phyloP scores from a whole-genome alignment of 106 monocot genomes.

The Acanthochlamys bracteata region DNA sequence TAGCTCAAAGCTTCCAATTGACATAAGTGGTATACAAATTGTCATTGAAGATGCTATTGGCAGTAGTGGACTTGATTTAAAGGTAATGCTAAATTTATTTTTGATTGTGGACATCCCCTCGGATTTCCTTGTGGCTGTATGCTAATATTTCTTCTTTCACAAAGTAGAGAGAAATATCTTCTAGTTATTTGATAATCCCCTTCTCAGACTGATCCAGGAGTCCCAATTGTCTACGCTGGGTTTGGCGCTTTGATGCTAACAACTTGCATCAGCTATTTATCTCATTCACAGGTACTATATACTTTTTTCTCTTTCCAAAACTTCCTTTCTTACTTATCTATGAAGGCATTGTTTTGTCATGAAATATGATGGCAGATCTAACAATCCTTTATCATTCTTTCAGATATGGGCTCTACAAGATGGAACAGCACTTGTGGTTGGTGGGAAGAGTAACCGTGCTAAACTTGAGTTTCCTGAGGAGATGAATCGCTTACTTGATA shows the following conservation, averaged over 20 bases:
- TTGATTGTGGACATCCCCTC: too few relatives aligned
- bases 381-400: background rate
- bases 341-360: too few relatives aligned
- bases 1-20: constrained; percentile 82
- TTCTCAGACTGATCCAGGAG: constrained; percentile 79
- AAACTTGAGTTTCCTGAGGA: constrained; percentile 90
- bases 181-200: background rate
- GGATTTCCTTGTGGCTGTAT: too few relatives aligned
- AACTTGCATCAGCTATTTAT: constrained; percentile 83
- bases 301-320: background rate
- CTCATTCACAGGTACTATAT: constrained; percentile 75
- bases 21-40: constrained; percentile 74
- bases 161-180: too few relatives aligned
- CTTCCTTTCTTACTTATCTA: background rate
- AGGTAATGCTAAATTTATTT: constrained; percentile 32
- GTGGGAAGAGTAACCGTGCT: constrained; percentile 84
- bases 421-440: constrained; percentile 76
- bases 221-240: constrained; percentile 89
- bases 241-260: constrained; percentile 98
- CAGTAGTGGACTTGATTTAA: constrained; percentile 87
- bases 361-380: background rate
- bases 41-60: constrained; percentile 96
- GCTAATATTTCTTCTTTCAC: too few relatives aligned
- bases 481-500: constrained; percentile 67
- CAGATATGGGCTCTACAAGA: constrained; percentile 99